A percentile compares a stretch with the other conserved stretches of the same genome.
phyloP scores from a whole-genome alignment of 73 alveolate species.

The Paramecium sonneborni region DNA sequence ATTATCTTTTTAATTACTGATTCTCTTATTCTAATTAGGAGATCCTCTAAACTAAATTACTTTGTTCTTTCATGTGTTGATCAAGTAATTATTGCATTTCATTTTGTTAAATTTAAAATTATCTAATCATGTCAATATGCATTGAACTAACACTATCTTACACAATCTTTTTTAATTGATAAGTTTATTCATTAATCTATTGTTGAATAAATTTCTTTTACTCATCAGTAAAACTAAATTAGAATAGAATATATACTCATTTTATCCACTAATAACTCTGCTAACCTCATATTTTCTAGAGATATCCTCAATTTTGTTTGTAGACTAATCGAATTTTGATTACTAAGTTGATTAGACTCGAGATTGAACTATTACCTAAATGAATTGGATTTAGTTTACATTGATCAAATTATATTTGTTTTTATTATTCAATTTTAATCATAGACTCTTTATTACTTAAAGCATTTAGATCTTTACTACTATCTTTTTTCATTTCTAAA shows the following conservation, averaged over 20 bases:
- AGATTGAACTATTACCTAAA: conserved; percentile 8
- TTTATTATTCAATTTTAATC: conserved; percentile 28
- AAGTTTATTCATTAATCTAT: not conserved
- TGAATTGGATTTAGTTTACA: not conserved
- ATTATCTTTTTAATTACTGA: conserved; percentile 36
- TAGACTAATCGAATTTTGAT: not conserved
- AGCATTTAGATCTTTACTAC: not conserved
- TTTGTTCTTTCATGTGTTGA: not conserved
- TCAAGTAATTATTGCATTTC: conserved; percentile 1
- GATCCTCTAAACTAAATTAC: not conserved
- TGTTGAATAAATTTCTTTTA: not conserved
- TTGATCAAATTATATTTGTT: not conserved
- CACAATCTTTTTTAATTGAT: conserved; percentile 4
- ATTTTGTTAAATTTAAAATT: conserved; percentile 39
- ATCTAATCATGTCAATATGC: conserved; percentile 55
- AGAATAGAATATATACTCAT: not conserved
- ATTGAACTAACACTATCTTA: not conserved
- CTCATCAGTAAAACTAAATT: conserved; percentile 36
- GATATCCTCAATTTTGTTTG: conserved; percentile 37
- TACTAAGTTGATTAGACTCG: not conserved
- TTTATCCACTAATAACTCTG: not conserved
- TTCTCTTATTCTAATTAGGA: conserved; percentile 46
- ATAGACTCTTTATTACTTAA: conserved; percentile 8
- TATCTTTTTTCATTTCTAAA: not conserved
- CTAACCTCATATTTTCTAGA: conserved; percentile 38